Evolutionary conservation across 129 eudicot genomes (phyloP).

Genomic region (Arctium lappa): DNA sequence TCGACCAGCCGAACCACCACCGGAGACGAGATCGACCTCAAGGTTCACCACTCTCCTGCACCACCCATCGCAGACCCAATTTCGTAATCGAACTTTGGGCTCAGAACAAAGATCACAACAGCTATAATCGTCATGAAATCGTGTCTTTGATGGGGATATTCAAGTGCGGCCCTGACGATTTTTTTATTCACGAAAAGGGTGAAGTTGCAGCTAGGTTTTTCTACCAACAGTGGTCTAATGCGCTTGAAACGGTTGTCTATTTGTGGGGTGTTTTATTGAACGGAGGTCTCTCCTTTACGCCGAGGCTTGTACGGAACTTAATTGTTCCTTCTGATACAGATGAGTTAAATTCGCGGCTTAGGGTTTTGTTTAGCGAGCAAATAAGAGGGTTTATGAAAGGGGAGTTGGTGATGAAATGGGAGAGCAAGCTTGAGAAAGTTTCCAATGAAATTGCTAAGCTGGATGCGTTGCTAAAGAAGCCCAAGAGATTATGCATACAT

Average conservation of each 20-base stretch:
- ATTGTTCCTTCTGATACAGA: constrained; percentile 53
- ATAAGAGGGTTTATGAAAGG: constrained; percentile 37
- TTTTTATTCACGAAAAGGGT: constrained; percentile 5
- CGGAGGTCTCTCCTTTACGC: constrained; percentile 27
- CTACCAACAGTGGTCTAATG: constrained; percentile 59
- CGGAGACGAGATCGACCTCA: constrained; percentile 36
- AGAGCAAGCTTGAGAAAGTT: constrained; percentile 24
- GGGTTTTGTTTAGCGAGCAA: constrained; percentile 35
- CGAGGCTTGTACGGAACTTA: constrained; percentile 36
- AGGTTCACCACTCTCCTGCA: constrained; percentile 4
- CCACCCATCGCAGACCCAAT: constrained; percentile 26
- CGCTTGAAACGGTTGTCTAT: constrained; percentile 36
- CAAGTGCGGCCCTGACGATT: constrained; percentile 22
- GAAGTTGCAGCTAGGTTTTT: constrained; percentile 26
- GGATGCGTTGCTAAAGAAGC: constrained; percentile 7
- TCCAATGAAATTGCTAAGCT: constrained; percentile 34
- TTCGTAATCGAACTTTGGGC: constrained; percentile 46
- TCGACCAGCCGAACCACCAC: constrained; percentile 12
- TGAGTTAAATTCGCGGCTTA: constrained; percentile 51
- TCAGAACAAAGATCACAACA: neutral
- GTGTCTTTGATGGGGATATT: constrained; percentile 34
- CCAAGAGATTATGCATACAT: neutral
- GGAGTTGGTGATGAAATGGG: constrained; percentile 45
- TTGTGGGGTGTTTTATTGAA: constrained; percentile 49
- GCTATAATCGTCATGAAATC: constrained; percentile 20